phyloP scores from a whole-genome alignment of 805 yeast genomes.

The Candida multigemmis region DNA sequence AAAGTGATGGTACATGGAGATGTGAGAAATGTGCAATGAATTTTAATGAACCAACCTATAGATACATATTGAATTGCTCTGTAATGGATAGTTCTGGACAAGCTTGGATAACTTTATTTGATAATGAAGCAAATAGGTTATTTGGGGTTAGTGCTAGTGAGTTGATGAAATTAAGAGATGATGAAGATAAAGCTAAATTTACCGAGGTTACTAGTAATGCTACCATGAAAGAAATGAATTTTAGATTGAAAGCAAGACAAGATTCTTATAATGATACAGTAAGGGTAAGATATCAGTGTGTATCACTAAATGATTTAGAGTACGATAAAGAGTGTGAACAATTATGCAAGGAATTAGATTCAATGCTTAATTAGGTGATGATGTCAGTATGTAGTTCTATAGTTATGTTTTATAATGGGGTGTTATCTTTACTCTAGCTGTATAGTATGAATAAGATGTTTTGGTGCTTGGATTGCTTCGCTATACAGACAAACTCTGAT shows the following conservation, averaged over 20 bases:
- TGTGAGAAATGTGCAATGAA: constrained; percentile 84
- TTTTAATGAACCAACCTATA: constrained; percentile 60
- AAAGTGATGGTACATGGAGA: constrained; percentile 70
- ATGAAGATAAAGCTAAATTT: constrained; percentile 35
- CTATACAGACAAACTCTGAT: constrained; percentile 4
- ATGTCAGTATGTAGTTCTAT: no score
- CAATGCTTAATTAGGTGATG: constrained; percentile 6
- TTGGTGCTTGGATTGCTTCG: not conserved
- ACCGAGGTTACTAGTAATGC: constrained; percentile 34
- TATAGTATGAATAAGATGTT: not conserved
- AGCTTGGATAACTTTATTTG: constrained; percentile 80
- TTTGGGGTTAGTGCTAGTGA: constrained; percentile 63
- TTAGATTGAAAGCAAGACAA: constrained; percentile 73
- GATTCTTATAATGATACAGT: constrained; percentile 76
- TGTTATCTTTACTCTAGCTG: not conserved
- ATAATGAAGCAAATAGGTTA: constrained; percentile 67
- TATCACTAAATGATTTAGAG: constrained; percentile 44
- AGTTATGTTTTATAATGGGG: not conserved
- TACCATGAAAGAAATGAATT: constrained; percentile 60
- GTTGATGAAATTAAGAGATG: constrained; percentile 36
- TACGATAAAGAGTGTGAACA: constrained; percentile 52
- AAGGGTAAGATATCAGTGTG: constrained; percentile 67
- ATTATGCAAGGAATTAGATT: constrained; percentile 38
- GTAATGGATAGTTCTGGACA: constrained; percentile 79
- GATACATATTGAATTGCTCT: constrained; percentile 71